These are phyloP conservation scores for Euphorbia celastroides DNA, from an alignment of 441 rosid species.

Conservation along the genomic window DNA sequence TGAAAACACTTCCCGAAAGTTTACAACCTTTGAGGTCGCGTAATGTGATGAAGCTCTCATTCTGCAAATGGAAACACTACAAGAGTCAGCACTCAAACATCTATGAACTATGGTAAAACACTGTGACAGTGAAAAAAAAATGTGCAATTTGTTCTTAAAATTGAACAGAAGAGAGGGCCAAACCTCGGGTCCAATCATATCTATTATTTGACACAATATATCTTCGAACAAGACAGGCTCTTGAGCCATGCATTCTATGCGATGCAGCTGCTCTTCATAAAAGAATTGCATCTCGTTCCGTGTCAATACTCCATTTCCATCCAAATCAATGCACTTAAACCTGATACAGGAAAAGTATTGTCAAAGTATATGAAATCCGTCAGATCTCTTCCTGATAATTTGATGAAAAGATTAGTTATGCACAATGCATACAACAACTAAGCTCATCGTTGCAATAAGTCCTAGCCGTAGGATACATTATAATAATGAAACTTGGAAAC, in stretches of 20 bases:
- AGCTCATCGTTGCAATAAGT: background rate
- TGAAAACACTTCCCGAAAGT: conserved; percentile 82
- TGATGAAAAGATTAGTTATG: background rate
- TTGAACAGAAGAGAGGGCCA: conserved; percentile 16
- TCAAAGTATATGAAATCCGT: background rate
- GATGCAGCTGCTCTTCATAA: conserved; percentile 96
- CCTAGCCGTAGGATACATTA: background rate
- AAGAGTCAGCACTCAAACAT: conserved; percentile 9
- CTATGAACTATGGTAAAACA: background rate
- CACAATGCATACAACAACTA: background rate
- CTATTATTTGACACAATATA: conserved; percentile 91
- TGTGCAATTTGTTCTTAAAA: background rate
- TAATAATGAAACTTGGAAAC: background rate
- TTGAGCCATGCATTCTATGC: conserved; percentile 99
- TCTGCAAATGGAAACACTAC: conserved; percentile 36
- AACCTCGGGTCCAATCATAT: conserved; percentile 93
- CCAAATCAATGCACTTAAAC: conserved; percentile 97
- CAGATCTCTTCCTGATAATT: background rate
- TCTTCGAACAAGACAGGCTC: conserved; percentile 97
- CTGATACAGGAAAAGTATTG: conserved; percentile 31
- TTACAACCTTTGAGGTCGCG: conserved; percentile 73
- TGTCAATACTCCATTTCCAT: conserved; percentile 84
- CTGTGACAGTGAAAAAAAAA: conserved; percentile 4
- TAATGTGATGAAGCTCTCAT: conserved; percentile 55
- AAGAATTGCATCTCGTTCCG: conserved; percentile 93